These are phyloP conservation scores for Nyssa sinensis DNA, from an alignment of 148 eudicot genomes.

Conservation along the genomic window DNA sequence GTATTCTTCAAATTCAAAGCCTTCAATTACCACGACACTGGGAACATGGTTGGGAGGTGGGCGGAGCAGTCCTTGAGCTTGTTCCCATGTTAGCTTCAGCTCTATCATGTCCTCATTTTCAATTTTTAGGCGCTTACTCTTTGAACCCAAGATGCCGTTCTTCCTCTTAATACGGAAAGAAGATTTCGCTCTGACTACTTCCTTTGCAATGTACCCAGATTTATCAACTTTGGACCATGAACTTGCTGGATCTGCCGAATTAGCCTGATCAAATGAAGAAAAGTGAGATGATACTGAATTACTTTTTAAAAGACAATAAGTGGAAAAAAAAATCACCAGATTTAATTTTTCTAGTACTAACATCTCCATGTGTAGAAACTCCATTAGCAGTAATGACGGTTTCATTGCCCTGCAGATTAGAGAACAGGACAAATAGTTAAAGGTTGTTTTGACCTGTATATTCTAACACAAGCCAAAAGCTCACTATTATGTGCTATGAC, in stretches of 20 bases:
- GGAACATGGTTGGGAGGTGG: constrained; percentile 27
- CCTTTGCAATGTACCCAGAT: constrained; percentile 22
- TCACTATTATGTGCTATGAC: background rate
- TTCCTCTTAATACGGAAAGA: constrained; percentile 34
- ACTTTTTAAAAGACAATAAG: constrained; percentile 16
- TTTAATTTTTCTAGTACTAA: constrained; percentile 15
- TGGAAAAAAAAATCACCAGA: constrained; percentile 17
- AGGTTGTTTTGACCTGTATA: background rate
- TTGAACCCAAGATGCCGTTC: constrained; percentile 23
- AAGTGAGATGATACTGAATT: constrained; percentile 10
- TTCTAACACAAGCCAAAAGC: background rate
- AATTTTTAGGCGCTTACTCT: constrained; percentile 23
- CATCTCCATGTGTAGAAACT: constrained; percentile 27
- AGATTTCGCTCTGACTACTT: constrained; percentile 29
- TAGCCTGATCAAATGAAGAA: constrained; percentile 12
- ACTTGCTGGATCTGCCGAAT: constrained; percentile 25
- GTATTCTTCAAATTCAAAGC: constrained; percentile 36
- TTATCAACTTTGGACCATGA: constrained; percentile 27
- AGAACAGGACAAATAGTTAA: background rate
- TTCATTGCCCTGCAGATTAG: constrained; percentile 18
- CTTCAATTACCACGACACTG: constrained; percentile 29
- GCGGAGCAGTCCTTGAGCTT: constrained; percentile 41
- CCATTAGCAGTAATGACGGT: constrained; percentile 22
- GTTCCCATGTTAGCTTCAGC: constrained; percentile 23
- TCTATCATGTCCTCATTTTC: constrained; percentile 30